Percentiles rank a stretch among this genome's conserved stretches.
phyloP scores from a whole-genome alignment of 768 basidiomycete species.

The Multifurca ochricompacta region DNA sequence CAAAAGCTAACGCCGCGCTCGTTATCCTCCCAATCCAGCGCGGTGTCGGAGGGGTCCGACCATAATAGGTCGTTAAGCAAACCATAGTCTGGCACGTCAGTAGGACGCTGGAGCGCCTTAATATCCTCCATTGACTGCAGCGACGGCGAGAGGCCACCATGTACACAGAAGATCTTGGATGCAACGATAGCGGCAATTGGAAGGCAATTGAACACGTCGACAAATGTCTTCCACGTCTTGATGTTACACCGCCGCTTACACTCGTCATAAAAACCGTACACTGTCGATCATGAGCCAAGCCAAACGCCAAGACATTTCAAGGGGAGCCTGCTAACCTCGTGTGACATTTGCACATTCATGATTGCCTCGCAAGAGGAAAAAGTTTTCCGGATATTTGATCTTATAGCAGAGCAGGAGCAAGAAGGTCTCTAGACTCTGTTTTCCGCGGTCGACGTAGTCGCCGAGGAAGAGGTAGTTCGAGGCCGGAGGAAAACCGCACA shows the following conservation, averaged over 20 bases:
- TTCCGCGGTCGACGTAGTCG: slow-evolving; percentile 98
- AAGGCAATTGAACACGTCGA: slow-evolving; percentile 98
- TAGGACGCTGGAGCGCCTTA: slow-evolving; percentile 93
- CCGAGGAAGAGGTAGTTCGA: slow-evolving; percentile 98
- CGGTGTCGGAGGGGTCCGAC: slow-evolving; percentile 98
- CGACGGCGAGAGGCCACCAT: slow-evolving; percentile 90
- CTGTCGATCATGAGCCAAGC: slow-evolving; percentile 35
- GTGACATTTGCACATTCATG: slow-evolving; percentile 99
- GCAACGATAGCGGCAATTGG: slow-evolving; percentile 98
- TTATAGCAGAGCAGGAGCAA: slow-evolving; percentile 96
- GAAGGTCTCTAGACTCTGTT: slow-evolving; percentile 97
- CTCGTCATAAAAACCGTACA: slow-evolving; percentile 99
- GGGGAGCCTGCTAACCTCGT: slow-evolving; percentile 55
- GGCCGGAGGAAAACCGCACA: slow-evolving; percentile 97
- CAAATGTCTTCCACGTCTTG: slow-evolving; percentile 99
- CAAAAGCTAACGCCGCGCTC: slow-evolving; percentile 98
- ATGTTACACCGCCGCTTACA: slow-evolving; percentile 99
- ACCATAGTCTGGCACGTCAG: slow-evolving; percentile 97
- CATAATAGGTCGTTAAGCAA: slow-evolving; percentile 94
- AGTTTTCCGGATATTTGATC: slow-evolving; percentile 99
- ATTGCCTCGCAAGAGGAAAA: slow-evolving; percentile 95
- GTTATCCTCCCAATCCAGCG: slow-evolving; percentile 98
- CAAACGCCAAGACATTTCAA: slow-evolving; percentile 3
- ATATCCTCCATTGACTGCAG: slow-evolving; percentile 98
- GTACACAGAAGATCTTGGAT: slow-evolving; percentile 99